These are phyloP conservation scores for Alternaria hordeiaustralica DNA, from an alignment of 2,329 filamentous ascomycete species.

Conservation along the genomic window DNA sequence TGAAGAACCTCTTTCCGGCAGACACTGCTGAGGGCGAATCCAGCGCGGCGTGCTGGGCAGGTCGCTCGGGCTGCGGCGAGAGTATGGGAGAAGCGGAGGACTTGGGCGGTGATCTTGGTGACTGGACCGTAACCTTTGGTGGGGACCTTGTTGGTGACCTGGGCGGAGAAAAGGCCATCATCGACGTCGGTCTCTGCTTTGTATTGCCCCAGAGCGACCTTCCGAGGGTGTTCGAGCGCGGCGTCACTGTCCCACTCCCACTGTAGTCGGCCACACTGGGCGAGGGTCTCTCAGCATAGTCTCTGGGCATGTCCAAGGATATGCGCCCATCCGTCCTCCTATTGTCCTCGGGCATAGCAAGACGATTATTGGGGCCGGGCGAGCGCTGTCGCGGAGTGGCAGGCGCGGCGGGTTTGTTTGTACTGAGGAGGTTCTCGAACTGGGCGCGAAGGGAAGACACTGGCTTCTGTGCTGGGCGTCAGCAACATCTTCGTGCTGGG, in stretches of 20 bases:
- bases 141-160: constrained; percentile 59
- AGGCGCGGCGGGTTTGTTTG: constrained; percentile 34
- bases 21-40: constrained; percentile 26
- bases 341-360: constrained; percentile 37
- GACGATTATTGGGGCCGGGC: constrained; percentile 41
- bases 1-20: constrained; percentile 41
- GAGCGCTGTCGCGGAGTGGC: constrained; percentile 37
- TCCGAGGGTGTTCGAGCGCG: constrained; percentile 44
- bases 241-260: constrained; percentile 37
- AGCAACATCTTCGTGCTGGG: constrained; percentile 6
- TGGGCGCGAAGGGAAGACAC: constrained; percentile 81
- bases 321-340: constrained; percentile 45
- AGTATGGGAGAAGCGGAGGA: constrained; percentile 35
- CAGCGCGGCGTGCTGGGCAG: constrained; percentile 30
- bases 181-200: constrained; percentile 54
- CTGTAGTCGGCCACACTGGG: constrained; percentile 48
- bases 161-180: constrained; percentile 56
- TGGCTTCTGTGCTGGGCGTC: constrained; percentile 64
- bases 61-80: constrained; percentile 44
- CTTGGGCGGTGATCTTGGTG: constrained; percentile 72
- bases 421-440: constrained; percentile 76
- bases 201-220: constrained; percentile 45
- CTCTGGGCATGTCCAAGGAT: constrained; percentile 52
- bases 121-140: constrained; percentile 72
- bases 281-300: constrained; percentile 28